A percentile compares a stretch with the other conserved stretches of the same genome.
These are phyloP conservation scores for Mycena capillaripes DNA, from an alignment of 768 basidiomycete species.

Conservation along the genomic window DNA sequence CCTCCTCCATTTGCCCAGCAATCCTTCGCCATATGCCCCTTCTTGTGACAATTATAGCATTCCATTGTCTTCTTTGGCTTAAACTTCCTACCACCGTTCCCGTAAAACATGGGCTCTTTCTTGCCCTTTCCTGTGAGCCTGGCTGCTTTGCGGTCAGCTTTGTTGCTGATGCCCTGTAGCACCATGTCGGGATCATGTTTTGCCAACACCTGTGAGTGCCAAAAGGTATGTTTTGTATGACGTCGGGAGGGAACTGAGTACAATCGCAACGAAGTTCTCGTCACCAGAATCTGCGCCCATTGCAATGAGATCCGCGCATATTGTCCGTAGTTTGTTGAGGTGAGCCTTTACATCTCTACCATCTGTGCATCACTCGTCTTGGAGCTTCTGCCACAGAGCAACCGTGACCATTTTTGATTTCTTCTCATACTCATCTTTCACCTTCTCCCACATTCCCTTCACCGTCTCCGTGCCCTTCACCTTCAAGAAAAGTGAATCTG, in stretches of 20 bases:
- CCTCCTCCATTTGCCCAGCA: conserved; percentile 54
- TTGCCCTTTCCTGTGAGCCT: conserved; percentile 4
- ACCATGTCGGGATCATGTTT: too few species aligned
- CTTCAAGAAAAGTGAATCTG: conserved; percentile 41
- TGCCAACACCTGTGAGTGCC: conserved; percentile 10
- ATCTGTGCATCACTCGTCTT: conserved; percentile 39
- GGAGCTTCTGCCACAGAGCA: conserved; percentile 39
- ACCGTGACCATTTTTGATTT: conserved; percentile 40
- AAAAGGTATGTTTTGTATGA: conserved; percentile 10
- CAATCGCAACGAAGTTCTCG: conserved; percentile 22
- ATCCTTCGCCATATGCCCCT: conserved; percentile 46
- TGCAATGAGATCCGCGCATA: conserved; percentile 7
- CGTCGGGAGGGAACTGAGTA: conserved; percentile 18
- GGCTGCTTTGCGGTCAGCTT: conserved; percentile 3
- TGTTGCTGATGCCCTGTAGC: conserved; percentile 2
- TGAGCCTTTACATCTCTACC: conserved; percentile 40
- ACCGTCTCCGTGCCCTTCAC: conserved; percentile 28
- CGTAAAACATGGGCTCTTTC: conserved; percentile 21
- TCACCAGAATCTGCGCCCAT: conserved; percentile 18
- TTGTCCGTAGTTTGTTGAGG: conserved; percentile 22
- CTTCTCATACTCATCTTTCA: conserved; percentile 39
- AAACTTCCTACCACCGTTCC: conserved; percentile 12
- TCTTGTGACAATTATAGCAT: conserved; percentile 49
- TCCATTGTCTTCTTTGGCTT: conserved; percentile 22
- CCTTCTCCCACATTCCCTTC: too few species aligned